Evolutionary conservation across 2,329 filamentous ascomycete genomes (phyloP), one percentile per base, ranked within the genome.

Genomic region (Apiospora koreana): DNA sequence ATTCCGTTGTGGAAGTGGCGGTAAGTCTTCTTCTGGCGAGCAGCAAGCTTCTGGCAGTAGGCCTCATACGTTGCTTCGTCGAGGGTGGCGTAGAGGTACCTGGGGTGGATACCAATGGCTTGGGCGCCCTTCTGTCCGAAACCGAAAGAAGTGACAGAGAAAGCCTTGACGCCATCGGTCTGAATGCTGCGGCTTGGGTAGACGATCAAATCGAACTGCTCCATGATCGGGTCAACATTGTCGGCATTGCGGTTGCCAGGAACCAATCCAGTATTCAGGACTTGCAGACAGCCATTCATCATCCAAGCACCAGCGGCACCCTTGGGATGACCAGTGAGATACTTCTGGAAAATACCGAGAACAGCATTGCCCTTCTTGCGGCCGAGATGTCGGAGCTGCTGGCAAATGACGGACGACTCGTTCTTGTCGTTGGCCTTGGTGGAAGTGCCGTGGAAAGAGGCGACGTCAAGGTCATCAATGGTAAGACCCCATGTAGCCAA

Each of bases 371-470:
- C 96, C 91, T 98, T 98, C 83, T 92, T 92, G 77, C 96, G 93
- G 75, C 96, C 96, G 68, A 99, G 91, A 80, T 99, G 97, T 76
- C 92, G 91, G 83, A 99, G 90, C 84, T 99, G 97, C 82, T 98
- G 91, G 87, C 95, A 98, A 77, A 99, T 93, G 79, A 98, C 96
- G 69, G 95, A 95, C 23, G 96, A 98, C 83, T 99, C 96, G 83
- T 99, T 99, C 91, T 98, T 98, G 87, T 99, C 96, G 82, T 99
- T 99, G 76, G 96, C 96, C 80, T 97, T 94, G 74, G 96, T 99
- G 0, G 96, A 98, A 50, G 96, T 99, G 78, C 96, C 96, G 86
- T 99, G 96, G 93, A 98, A 98, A 18, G 96, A 98, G 21, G 96
- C 95, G 73, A 99, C 94, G 76, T 88, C 93, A 45, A 99, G 90